Evolutionary conservation across 192 early-diverging fungal species (phyloP), one percentile per base, ranked within the genome.

Genomic region (Coemansia javaensis): DNA sequence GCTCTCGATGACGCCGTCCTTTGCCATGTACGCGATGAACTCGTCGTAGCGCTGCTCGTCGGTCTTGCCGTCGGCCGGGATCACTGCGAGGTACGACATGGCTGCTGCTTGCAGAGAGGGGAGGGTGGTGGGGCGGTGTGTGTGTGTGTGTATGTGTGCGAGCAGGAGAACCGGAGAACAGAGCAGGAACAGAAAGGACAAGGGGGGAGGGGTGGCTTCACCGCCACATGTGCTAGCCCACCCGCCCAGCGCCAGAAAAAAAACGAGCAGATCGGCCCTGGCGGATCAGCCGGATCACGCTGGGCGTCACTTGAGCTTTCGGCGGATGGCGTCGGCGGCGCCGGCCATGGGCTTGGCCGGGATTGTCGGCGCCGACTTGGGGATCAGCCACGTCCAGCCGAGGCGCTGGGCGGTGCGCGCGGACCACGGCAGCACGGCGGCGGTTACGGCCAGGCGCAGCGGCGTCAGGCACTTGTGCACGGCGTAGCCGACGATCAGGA

Each of bases 391-490:
- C 31, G 56, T 68, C 65, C 58, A 42, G 4, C 72, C 72, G 36
- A 67, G 56, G 18, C 56, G 65, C 53, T 68, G 72, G 9, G 65
- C 72, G 17, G 59, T 63, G 38, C 65, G 59, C 21, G 72, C 72
- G 25, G 65, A 75, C 65, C 65, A 68, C 32, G 72, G 72, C 46
- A 68, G 41, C 24, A 75, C 40, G 18, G 72, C 72, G 10, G 72
- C 72, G 13, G 65, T 68, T 7, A 75, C 21, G 7, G 40, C 72
- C 20, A 68, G 35, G 2, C 72, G 59, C 52, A 75, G 48, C 47
- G 72, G 72, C 24, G 65, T 75, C 48, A 75, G 50, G 34, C 63
- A 66, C 46, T 75, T 75, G 56, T 75, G 72, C 27, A 75, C 56
- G 2, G 72, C 72, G 23, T 75, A 75, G 30, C 59, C 72, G 10